Percentiles rank a stretch among this genome's conserved stretches.
phyloP scores from a whole-genome alignment of 2,329 filamentous ascomycete species.

The Ophiostoma piceae region DNA sequence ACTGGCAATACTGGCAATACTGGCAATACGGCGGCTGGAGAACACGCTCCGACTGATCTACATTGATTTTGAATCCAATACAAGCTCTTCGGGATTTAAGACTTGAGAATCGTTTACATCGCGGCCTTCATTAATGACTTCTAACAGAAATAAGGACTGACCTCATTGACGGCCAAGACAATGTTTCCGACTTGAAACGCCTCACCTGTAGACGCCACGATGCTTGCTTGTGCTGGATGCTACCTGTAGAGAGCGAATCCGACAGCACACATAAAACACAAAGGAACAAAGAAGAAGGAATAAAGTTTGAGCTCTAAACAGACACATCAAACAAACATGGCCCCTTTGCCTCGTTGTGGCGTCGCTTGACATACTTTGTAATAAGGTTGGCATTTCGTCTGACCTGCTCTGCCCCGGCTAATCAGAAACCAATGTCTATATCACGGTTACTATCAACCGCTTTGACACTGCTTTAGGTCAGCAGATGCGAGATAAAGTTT shows the following conservation, averaged over 20 bases:
- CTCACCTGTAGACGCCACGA: background rate
- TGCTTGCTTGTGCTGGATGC: background rate
- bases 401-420: background rate
- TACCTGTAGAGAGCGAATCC: too few relatives aligned
- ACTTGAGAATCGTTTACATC: too few relatives aligned
- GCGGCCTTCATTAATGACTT: too few relatives aligned
- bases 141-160: too few relatives aligned
- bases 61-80: too few relatives aligned
- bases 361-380: background rate
- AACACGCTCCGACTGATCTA: background rate
- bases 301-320: background rate
- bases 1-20: too few relatives aligned
- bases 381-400: background rate
- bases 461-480: background rate
- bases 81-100: too few relatives aligned
- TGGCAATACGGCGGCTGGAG: background rate
- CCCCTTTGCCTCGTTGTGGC: background rate
- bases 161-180: background rate
- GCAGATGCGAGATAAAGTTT: too few relatives aligned
- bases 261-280: too few relatives aligned
- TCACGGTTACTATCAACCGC: background rate
- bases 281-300: background rate
- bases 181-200: slow-evolving; percentile 13
- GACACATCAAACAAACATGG: background rate
- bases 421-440: background rate